phyloP scores from a whole-genome alignment of 1,284 basidiomycete genomes.

The Malassezia sympodialis region DNA sequence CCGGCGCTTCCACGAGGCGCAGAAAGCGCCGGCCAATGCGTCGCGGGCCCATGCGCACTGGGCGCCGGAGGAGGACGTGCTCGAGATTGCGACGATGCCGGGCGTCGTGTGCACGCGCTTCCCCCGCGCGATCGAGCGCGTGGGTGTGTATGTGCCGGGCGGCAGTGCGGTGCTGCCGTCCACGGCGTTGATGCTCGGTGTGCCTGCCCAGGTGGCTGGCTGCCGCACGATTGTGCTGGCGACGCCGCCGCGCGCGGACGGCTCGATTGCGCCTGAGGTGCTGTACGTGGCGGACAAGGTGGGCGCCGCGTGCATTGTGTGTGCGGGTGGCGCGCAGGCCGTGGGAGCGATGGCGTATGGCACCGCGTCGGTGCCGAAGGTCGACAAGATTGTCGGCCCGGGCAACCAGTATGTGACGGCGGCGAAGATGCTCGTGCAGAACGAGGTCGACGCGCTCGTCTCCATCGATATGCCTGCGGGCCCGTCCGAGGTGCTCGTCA shows the following conservation, averaged over 20 bases:
- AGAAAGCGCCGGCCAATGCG: conserved; percentile 23
- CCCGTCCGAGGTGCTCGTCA: conserved; percentile 58
- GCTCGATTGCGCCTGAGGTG: conserved; percentile 44
- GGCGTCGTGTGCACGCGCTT: conserved; percentile 67
- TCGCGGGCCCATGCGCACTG: conserved; percentile 1
- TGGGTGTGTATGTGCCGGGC: conserved; percentile 94
- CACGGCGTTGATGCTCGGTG: conserved; percentile 94
- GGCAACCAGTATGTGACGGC: conserved; percentile 99
- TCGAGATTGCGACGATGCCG: conserved; percentile 92
- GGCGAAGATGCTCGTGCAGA: conserved; percentile 97
- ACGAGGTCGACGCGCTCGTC: conserved; percentile 92
- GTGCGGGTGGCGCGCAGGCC: conserved; percentile 79
- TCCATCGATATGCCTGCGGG: conserved; percentile 99
- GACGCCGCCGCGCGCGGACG: conserved; percentile 67
- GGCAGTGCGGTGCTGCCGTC: conserved; percentile 93
- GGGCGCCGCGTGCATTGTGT: conserved; percentile 48
- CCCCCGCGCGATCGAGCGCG: conserved; percentile 80
- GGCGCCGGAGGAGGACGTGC: conserved; percentile 29
- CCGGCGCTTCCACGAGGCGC: conserved; percentile 50
- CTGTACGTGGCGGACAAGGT: conserved; percentile 44
- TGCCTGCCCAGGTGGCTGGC: conserved; percentile 93
- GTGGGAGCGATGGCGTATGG: conserved; percentile 96
- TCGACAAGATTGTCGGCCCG: conserved; percentile 94
- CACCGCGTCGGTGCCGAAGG: conserved; percentile 88
- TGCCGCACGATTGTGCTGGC: conserved; percentile 87